Percentiles rank a stretch among this genome's conserved stretches.
These are phyloP conservation scores for Scedosporium minutisporum DNA, from an alignment of 2,329 filamentous ascomycete species.

Conservation along the genomic window DNA sequence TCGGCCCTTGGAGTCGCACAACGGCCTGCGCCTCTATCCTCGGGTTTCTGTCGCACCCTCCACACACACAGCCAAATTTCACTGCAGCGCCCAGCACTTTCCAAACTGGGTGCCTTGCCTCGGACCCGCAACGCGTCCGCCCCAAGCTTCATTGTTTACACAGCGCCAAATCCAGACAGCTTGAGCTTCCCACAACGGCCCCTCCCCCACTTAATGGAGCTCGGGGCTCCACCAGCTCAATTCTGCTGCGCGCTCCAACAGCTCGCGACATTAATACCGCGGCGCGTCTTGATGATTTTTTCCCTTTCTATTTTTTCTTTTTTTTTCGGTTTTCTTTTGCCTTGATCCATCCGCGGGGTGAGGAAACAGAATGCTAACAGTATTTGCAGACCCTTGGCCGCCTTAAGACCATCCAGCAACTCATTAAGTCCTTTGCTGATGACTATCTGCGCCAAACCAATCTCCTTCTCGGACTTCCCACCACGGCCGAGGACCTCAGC, in stretches of 20 bases:
- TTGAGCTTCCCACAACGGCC: background rate
- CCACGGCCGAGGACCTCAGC: constrained; percentile 35
- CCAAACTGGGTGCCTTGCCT: background rate
- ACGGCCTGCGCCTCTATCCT: background rate
- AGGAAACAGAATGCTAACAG: constrained; percentile 25
- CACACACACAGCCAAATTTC: background rate
- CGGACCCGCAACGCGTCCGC: background rate
- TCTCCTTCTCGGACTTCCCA: constrained; percentile 61
- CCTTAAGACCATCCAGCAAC: constrained; percentile 67
- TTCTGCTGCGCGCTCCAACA: background rate
- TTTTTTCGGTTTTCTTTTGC: background rate
- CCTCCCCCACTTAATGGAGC: background rate
- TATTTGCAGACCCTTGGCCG: constrained; percentile 45
- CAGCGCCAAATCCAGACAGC: background rate
- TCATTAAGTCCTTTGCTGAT: constrained; percentile 68
- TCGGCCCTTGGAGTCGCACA: background rate
- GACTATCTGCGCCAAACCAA: constrained; percentile 87
- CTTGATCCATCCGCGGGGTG: background rate
- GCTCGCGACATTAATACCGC: background rate
- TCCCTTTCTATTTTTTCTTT: background rate
- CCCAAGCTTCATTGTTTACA: constrained; percentile 3
- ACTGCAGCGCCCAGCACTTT: background rate
- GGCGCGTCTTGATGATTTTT: background rate
- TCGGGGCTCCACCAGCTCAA: background rate
- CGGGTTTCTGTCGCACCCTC: background rate